phyloP scores from a whole-genome alignment of 2,329 filamentous ascomycete species.

The Aureobasidium sp. region DNA sequence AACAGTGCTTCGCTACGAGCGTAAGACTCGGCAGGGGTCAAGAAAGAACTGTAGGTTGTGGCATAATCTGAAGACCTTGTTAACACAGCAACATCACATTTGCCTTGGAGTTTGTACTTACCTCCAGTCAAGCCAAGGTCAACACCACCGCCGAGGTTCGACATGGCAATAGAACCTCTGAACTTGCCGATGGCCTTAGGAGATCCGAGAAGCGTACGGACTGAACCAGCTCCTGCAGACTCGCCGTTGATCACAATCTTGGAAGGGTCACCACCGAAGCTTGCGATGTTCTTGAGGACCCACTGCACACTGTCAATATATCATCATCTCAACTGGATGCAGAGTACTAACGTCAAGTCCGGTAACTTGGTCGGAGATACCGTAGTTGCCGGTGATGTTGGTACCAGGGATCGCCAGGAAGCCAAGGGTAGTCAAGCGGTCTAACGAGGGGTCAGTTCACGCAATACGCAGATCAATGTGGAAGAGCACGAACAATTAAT shows the following conservation, averaged over 20 bases:
- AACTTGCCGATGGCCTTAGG: slow-evolving; percentile 42
- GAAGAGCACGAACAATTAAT: slow-evolving; percentile 38
- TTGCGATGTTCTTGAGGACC: slow-evolving; percentile 40
- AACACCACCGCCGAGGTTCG: slow-evolving; percentile 51
- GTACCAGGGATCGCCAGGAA: slow-evolving; percentile 53
- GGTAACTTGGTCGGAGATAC: slow-evolving; percentile 37
- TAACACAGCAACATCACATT: background rate
- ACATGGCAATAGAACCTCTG: slow-evolving; percentile 43
- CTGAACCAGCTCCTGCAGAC: slow-evolving; percentile 50
- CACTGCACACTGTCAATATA: slow-evolving; percentile 27
- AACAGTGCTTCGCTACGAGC: slow-evolving; percentile 46
- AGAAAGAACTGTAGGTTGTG: slow-evolving; percentile 52
- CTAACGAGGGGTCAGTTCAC: too few species aligned
- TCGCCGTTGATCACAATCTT: slow-evolving; percentile 42
- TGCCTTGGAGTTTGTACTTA: slow-evolving; percentile 20
- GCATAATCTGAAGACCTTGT: slow-evolving; percentile 35
- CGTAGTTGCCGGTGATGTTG: slow-evolving; percentile 48
- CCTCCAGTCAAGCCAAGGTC: slow-evolving; percentile 47
- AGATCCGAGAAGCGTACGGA: slow-evolving; percentile 48
- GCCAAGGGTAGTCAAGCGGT: slow-evolving; percentile 52
- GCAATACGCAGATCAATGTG: too few species aligned
- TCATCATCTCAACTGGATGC: rapidly evolving
- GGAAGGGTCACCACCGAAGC: slow-evolving; percentile 43
- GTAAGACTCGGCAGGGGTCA: slow-evolving; percentile 49
- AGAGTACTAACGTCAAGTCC: background rate